phyloP scores from a whole-genome alignment of 768 basidiomycete species.

The Tulasnella sp. region DNA sequence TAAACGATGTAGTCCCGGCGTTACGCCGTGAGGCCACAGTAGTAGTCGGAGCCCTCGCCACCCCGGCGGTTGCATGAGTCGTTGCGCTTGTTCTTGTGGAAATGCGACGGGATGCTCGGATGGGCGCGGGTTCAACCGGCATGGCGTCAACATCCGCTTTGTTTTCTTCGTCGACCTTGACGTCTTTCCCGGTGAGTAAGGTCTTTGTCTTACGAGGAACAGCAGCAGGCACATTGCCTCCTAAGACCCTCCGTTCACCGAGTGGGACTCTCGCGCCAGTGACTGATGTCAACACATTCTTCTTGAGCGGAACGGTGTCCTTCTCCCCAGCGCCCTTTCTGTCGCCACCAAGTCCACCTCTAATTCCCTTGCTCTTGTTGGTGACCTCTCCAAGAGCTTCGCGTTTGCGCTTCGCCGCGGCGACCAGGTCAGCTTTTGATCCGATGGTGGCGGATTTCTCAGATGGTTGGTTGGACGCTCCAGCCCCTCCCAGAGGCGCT shows the following conservation, averaged over 20 bases:
- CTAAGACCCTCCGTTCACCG: slow-evolving; percentile 5
- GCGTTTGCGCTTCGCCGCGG: slow-evolving; percentile 61
- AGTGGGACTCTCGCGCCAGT: slow-evolving; percentile 11
- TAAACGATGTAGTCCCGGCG: neutral
- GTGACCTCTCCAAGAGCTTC: slow-evolving; percentile 66
- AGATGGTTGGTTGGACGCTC: neutral
- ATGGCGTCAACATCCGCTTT: slow-evolving; percentile 34
- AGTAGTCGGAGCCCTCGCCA: neutral
- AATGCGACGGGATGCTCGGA: slow-evolving; percentile 13
- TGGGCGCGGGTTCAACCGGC: slow-evolving; percentile 27
- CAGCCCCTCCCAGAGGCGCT: neutral
- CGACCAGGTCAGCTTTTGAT: slow-evolving; percentile 33
- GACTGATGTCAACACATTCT: slow-evolving; percentile 15
- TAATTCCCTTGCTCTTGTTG: slow-evolving; percentile 22
- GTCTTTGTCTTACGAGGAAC: slow-evolving; percentile 17
- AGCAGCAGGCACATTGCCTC: neutral
- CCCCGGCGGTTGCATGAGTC: neutral
- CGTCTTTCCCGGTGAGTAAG: slow-evolving; percentile 17
- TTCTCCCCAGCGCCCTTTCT: slow-evolving; percentile 21
- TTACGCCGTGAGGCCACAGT: neutral
- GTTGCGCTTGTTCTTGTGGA: neutral
- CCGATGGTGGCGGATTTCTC: slow-evolving; percentile 34
- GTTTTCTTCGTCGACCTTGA: neutral
- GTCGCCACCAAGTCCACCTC: slow-evolving; percentile 33
- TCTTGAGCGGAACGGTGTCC: slow-evolving; percentile 43